These are phyloP conservation scores for Fomitopsis serialis DNA, from an alignment of 768 basidiomycete genomes.

Conservation along the genomic window DNA sequence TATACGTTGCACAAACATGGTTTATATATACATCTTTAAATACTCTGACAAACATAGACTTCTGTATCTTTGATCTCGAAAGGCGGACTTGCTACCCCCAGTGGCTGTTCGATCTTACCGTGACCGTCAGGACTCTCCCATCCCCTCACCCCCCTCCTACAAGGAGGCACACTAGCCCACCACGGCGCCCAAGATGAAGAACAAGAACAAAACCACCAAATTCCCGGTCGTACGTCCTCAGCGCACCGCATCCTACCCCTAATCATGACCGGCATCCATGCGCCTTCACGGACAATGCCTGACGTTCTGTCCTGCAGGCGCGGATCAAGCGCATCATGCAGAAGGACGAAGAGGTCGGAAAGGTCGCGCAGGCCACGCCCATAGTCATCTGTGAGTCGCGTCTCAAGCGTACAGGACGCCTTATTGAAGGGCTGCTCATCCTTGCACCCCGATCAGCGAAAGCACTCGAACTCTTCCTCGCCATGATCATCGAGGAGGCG, in stretches of 20 bases:
- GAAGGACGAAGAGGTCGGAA: slow-evolving; percentile 98
- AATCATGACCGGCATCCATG: not conserved
- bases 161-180: not conserved
- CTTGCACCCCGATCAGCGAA: slow-evolving; percentile 54
- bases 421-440: not conserved
- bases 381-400: slow-evolving; percentile 84
- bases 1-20: not conserved
- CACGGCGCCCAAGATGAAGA: slow-evolving; percentile 58
- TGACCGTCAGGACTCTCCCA: too few relatives aligned
- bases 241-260: not conserved
- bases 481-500: slow-evolving; percentile 76
- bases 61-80: not conserved
- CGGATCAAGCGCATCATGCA: slow-evolving; percentile 99
- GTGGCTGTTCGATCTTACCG: too few relatives aligned
- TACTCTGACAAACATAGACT: too few relatives aligned
- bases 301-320: slow-evolving; percentile 46
- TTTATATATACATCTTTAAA: too few relatives aligned
- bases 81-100: too few relatives aligned
- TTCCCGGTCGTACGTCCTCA: slow-evolving; percentile 74
- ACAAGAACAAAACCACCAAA: slow-evolving; percentile 87
- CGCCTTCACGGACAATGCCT: not conserved
- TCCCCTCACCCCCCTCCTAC: too few relatives aligned
- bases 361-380: slow-evolving; percentile 94
- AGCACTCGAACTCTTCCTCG: slow-evolving; percentile 89
- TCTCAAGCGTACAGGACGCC: not conserved